These are phyloP conservation scores for Dictyostelium brefeldianum DNA, from an alignment of 78 protist species.

Conservation along the genomic window DNA sequence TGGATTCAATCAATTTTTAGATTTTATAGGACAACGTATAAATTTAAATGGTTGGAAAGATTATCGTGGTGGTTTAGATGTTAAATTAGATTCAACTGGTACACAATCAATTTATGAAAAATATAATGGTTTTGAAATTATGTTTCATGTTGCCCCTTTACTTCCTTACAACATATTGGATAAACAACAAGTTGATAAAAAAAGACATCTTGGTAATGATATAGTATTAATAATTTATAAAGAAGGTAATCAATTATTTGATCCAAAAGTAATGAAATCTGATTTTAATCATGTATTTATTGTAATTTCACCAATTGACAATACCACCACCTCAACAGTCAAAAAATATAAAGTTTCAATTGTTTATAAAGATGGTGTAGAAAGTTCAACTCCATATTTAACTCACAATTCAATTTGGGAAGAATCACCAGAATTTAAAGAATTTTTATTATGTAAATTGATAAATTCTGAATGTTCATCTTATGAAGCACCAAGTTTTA, in stretches of 20 bases:
- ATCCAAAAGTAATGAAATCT: slow-evolving; percentile 77
- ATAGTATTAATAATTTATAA: slow-evolving; percentile 82
- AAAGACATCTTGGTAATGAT: slow-evolving; percentile 91
- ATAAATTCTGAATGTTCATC: slow-evolving; percentile 74
- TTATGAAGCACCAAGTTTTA: slow-evolving; percentile 78
- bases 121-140: slow-evolving; percentile 77
- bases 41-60: slow-evolving; percentile 63
- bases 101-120: slow-evolving; percentile 66
- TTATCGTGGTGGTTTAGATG: slow-evolving; percentile 88
- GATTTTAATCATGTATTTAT: slow-evolving; percentile 83
- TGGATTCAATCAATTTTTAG: slow-evolving; percentile 84
- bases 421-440: slow-evolving; percentile 45
- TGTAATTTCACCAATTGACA: slow-evolving; percentile 47
- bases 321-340: background rate
- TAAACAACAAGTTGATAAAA: slow-evolving; percentile 85
- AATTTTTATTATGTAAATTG: slow-evolving; percentile 59
- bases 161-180: slow-evolving; percentile 71
- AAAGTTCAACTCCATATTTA: slow-evolving; percentile 6
- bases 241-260: slow-evolving; percentile 66
- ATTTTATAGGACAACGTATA: slow-evolving; percentile 83
- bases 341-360: slow-evolving; percentile 40
- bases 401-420: slow-evolving; percentile 44
- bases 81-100: slow-evolving; percentile 73
- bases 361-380: slow-evolving; percentile 68
- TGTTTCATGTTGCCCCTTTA: slow-evolving; percentile 90